Evolutionary conservation across 2,329 filamentous ascomycete genomes (phyloP).

Genomic region (Dothidotthia symphoricarpi): DNA sequence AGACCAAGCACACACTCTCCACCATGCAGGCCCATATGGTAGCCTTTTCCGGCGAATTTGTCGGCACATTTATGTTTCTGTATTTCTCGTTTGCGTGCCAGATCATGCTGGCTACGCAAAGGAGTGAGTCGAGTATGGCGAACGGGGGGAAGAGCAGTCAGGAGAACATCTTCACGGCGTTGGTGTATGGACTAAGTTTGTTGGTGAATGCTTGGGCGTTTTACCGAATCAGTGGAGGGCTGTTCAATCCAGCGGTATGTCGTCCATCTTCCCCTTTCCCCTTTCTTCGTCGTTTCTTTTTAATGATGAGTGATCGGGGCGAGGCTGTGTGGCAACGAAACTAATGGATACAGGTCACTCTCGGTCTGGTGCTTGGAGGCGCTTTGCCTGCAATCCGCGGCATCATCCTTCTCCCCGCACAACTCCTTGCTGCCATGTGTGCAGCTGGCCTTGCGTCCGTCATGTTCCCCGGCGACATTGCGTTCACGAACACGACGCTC

Average conservation of each 20-base stretch:
- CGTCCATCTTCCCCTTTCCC: not conserved
- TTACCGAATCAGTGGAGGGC: slow-evolving; percentile 27
- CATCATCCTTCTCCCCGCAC: slow-evolving; percentile 19
- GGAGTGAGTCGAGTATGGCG: slow-evolving; percentile 12
- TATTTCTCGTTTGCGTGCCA: slow-evolving; percentile 33
- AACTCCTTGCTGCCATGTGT: slow-evolving; percentile 26
- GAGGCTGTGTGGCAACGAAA: not conserved
- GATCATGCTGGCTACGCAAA: slow-evolving; percentile 24
- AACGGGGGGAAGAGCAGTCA: slow-evolving; percentile 19
- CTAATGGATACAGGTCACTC: slow-evolving; percentile 14
- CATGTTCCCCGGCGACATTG: slow-evolving; percentile 28
- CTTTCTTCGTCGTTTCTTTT: not conserved
- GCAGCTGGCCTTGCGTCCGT: slow-evolving; percentile 22
- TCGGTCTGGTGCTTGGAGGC: slow-evolving; percentile 25
- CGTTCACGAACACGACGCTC: slow-evolving; percentile 18
- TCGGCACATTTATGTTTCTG: slow-evolving; percentile 35
- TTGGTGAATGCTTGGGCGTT: slow-evolving; percentile 36
- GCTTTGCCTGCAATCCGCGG: slow-evolving; percentile 17
- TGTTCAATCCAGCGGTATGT: slow-evolving; percentile 22
- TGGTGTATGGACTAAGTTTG: slow-evolving; percentile 32
- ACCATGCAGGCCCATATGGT: slow-evolving; percentile 21
- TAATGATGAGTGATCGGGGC: too few species aligned
- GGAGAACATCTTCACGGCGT: slow-evolving; percentile 26
- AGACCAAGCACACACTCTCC: slow-evolving; percentile 7
- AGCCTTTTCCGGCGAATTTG: slow-evolving; percentile 30